Evolutionary conservation across 2,329 filamentous ascomycete genomes (phyloP).

Genomic region (Aspergillus neotritici): DNA sequence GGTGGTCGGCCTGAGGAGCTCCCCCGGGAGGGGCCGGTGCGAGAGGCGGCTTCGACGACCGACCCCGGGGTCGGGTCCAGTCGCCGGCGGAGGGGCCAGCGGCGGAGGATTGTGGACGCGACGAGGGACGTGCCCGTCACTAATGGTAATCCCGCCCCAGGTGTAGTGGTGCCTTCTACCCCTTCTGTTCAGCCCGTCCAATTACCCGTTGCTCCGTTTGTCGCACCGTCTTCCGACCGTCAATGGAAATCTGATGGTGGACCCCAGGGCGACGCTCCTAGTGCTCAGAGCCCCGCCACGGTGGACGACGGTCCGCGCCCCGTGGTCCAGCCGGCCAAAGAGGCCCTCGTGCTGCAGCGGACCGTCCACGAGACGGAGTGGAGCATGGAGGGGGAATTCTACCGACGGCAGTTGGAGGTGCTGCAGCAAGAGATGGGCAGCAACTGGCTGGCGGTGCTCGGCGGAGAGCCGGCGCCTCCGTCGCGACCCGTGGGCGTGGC

Average conservation of each 20-base stretch:
- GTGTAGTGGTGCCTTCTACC: conserved; percentile 25
- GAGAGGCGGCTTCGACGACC: conserved; percentile 10
- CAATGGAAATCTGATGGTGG: conserved; percentile 29
- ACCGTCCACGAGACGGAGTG: conserved; percentile 26
- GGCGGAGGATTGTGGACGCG: conserved; percentile 54
- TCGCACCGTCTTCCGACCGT: conserved; percentile 22
- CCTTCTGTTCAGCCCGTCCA: conserved; percentile 27
- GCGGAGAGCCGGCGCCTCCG: conserved; percentile 55
- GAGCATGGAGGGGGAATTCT: conserved; percentile 63
- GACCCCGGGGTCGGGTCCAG: conserved; percentile 29
- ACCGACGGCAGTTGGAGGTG: conserved; percentile 81
- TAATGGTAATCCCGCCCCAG: conserved; percentile 27
- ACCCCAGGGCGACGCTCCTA: conserved; percentile 23
- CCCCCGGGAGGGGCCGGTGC: conserved; percentile 11
- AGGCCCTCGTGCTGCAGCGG: conserved; percentile 19
- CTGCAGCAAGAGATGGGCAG: conserved; percentile 79
- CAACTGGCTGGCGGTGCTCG: conserved; percentile 78
- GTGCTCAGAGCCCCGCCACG: conserved; percentile 17
- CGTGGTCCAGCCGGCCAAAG: conserved; percentile 11
- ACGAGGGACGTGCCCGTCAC: conserved; percentile 40
- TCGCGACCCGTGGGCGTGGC: conserved; percentile 27
- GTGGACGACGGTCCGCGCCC: conserved; percentile 14
- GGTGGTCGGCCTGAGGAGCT: conserved; percentile 4
- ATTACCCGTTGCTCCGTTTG: conserved; percentile 22
- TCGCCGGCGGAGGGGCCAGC: conserved; percentile 46